Evolutionary conservation across 2,329 filamentous ascomycete species (phyloP).

Genomic region (Monosporascus sp.): DNA sequence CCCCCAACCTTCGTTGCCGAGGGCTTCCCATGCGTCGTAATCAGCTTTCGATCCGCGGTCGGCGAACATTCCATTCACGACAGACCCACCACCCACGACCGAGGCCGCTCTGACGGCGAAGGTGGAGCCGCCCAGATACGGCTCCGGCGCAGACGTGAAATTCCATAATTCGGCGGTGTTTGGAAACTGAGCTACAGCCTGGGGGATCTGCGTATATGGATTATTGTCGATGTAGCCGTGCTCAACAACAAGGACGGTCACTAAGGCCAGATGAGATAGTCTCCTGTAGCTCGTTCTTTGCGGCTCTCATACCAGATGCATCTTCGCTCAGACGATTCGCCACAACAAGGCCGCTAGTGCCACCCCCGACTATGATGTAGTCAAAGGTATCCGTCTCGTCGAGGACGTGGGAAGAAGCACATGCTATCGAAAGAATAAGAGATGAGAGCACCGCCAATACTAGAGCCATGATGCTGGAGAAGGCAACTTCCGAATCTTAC

Average conservation of each 20-base stretch:
- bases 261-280: neutral
- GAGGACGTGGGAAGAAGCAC: neutral
- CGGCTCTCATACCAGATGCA: neutral
- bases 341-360: conserved; percentile 4
- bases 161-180: conserved; percentile 2
- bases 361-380: conserved; percentile 6
- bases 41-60: neutral
- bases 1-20: neutral
- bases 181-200: conserved; percentile 1
- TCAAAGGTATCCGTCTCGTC: conserved; percentile 2
- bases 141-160: conserved; percentile 1
- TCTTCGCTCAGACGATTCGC: conserved; percentile 4
- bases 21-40: neutral
- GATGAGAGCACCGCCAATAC: neutral
- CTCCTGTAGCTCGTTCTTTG: neutral
- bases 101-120: neutral
- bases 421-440: neutral
- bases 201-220: conserved; percentile 2
- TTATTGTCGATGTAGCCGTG: conserved; percentile 4
- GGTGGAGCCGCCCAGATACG: neutral
- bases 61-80: neutral
- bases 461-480: neutral
- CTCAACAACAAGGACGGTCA: conserved; percentile 5
- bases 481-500: too few species aligned
- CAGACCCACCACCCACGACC: conserved; percentile 7